A percentile compares a stretch with the other conserved stretches of the same genome.
Evolutionary conservation across 768 basidiomycete genomes (phyloP).

Genomic region (Phanerodontia chrysosporium): DNA sequence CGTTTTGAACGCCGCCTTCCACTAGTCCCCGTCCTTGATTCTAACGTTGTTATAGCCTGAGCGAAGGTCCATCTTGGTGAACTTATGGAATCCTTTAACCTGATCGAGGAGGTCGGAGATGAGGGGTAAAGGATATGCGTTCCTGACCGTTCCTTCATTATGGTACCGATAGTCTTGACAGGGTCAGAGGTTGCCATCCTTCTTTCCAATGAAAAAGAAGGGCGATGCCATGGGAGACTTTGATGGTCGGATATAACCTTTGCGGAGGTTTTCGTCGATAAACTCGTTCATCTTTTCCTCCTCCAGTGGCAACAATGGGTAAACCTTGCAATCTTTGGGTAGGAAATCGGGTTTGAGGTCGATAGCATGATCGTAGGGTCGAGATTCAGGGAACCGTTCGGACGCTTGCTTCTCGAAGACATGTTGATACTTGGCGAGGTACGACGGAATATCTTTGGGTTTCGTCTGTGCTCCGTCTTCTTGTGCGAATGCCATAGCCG

Average conservation of each 20-base stretch:
- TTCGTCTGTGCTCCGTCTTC: background rate
- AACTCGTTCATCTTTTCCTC: conserved; percentile 15
- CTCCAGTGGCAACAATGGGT: conserved; percentile 14
- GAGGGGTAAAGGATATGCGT: conserved; percentile 30
- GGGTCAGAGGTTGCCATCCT: conserved; percentile 22
- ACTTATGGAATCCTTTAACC: conserved; percentile 12
- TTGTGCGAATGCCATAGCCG: background rate
- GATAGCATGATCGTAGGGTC: conserved; percentile 17
- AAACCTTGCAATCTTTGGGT: conserved; percentile 12
- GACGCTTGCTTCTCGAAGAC: conserved; percentile 4
- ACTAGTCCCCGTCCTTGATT: conserved; percentile 37
- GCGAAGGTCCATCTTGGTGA: conserved; percentile 29
- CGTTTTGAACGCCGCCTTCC: conserved; percentile 37
- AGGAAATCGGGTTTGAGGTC: conserved; percentile 12
- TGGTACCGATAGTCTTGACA: conserved; percentile 24
- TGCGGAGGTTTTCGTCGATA: conserved; percentile 19
- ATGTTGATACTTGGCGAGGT: background rate
- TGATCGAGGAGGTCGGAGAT: conserved; percentile 25
- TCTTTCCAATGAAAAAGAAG: conserved; percentile 29
- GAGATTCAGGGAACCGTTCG: conserved; percentile 10
- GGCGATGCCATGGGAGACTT: conserved; percentile 21
- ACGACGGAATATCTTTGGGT: background rate
- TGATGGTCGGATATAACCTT: conserved; percentile 18
- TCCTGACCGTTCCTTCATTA: conserved; percentile 33
- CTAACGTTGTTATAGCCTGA: conserved; percentile 29